Conservation (phyloP, 169 alveolate species). For the Plasmodium blacklocki region DNA sequence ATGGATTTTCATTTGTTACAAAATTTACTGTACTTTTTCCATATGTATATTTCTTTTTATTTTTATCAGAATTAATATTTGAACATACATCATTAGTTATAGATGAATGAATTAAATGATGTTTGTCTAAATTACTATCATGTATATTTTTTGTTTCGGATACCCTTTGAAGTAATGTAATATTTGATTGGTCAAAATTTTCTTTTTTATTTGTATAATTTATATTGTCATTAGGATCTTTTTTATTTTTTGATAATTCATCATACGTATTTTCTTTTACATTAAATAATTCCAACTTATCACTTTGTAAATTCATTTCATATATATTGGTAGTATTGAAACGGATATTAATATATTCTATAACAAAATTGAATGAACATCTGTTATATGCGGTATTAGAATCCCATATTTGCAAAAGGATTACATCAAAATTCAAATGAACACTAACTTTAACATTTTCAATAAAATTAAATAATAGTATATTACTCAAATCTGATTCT, state of each 20-base stretch:
- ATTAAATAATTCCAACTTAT: slow-evolving; percentile 1
- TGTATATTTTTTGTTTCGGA: neutral
- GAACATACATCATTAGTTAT: neutral
- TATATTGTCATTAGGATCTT: neutral
- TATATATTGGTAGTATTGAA: slow-evolving; percentile 35
- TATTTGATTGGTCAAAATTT: neutral
- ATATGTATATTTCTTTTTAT: slow-evolving; percentile 7
- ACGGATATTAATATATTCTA: slow-evolving; percentile 37
- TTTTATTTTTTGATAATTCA: neutral
- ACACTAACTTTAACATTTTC: slow-evolving; percentile 46
- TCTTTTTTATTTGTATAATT: neutral
- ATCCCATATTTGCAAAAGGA: slow-evolving; percentile 68
- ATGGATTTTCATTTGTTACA: neutral
- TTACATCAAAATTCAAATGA: slow-evolving; percentile 42
- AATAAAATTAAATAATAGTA: slow-evolving; percentile 46
- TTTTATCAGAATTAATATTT: neutral
- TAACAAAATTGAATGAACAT: slow-evolving; percentile 72
- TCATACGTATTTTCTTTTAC: neutral
- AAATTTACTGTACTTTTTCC: slow-evolving; percentile 12
- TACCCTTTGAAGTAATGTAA: too few species aligned
- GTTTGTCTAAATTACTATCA: neutral
- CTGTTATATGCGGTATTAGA: slow-evolving; percentile 72
- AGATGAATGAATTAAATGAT: neutral
- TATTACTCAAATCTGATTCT: slow-evolving; percentile 23
- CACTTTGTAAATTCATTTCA: slow-evolving; percentile 19